Conservation (phyloP, 148 eudicot genomes). For the Bassia scoparia region DNA sequence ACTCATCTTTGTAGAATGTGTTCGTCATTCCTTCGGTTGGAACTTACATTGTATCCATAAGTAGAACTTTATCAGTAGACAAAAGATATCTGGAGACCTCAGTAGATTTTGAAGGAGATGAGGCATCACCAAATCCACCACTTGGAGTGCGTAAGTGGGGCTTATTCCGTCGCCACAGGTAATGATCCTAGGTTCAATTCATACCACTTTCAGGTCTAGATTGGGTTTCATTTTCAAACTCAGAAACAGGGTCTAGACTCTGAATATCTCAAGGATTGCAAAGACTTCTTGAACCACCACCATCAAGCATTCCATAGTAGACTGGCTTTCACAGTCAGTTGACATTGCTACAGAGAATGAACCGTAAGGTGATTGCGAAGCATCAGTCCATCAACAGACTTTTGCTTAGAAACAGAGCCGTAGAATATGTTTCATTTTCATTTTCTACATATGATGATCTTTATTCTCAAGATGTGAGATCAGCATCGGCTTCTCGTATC, state of each 20-base stretch:
- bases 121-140: conserved; percentile 25
- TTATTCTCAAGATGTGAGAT: conserved; percentile 5
- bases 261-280: conserved; percentile 21
- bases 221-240: conserved; percentile 27
- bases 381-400: conserved; percentile 16
- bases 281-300: conserved; percentile 22
- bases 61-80: conserved; percentile 21
- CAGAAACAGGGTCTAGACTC: conserved; percentile 27
- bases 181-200: conserved; percentile 48
- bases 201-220: conserved; percentile 35
- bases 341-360: conserved; percentile 23
- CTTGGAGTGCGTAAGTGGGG: conserved; percentile 39
- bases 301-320: conserved; percentile 19
- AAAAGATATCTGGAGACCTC: conserved; percentile 15
- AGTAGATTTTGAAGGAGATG: conserved; percentile 31
- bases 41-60: background rate
- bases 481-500: conserved; percentile 21
- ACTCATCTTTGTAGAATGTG: conserved; percentile 20
- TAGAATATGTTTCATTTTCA: conserved; percentile 14
- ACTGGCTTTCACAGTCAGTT: conserved; percentile 18
- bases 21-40: conserved; percentile 19
- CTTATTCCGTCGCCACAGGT: conserved; percentile 63
- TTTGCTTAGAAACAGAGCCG: conserved; percentile 22
- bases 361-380: conserved; percentile 17
- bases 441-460: conserved; percentile 8